Evolutionary conservation across 2,329 filamentous ascomycete genomes (phyloP), one percentile per base, ranked within the genome.

Genomic region (Trichoderma aggressivum): DNA sequence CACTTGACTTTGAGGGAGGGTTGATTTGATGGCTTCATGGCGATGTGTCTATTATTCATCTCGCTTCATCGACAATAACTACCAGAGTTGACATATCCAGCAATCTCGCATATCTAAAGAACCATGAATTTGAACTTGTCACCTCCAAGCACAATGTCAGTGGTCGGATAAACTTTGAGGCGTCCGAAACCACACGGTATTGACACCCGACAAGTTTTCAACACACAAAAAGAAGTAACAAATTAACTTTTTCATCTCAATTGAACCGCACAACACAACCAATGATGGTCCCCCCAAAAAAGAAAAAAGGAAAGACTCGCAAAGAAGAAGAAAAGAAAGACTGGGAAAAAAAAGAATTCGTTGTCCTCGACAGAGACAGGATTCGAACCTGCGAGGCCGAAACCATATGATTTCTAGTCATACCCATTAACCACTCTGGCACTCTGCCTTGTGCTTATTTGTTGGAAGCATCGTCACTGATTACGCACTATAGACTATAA

Each of bases 351-450:
- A 39, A 58, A 56, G 72, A 71, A 75, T 73, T 53, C 5, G 71
- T 24, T n/a, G 7, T 60, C 50, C 47, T 71, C 75, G 77, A 79
- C 77, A 74, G 72, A 75, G 77, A 76, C 77, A 77, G 77, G 77
- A 79, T 78, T 79, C 77, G 77, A 78, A 78, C 77, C 77, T 77
- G 77, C 75, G 77, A 77, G 76, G 76, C 77, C 62, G 62, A 64
- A 64, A 64, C 62, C 62, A 64, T 64, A 64, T 64, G 62, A 64
- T 64, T 64, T 64, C 62, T 64, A 64, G 62, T 64, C 62, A 64
- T 64, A 64, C 62, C 62, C 62, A 64, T 64, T 64, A 64, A 64
- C 62, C 62, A 64, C 62, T 64, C 62, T 64, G 62, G 62, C 62
- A 64, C 62, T 64, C 62, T 50, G 62, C 62, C 62, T 64, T 47